These are phyloP conservation scores for Neurospora hispaniola DNA, from an alignment of 495 filamentous ascomycete species.

Conservation along the genomic window DNA sequence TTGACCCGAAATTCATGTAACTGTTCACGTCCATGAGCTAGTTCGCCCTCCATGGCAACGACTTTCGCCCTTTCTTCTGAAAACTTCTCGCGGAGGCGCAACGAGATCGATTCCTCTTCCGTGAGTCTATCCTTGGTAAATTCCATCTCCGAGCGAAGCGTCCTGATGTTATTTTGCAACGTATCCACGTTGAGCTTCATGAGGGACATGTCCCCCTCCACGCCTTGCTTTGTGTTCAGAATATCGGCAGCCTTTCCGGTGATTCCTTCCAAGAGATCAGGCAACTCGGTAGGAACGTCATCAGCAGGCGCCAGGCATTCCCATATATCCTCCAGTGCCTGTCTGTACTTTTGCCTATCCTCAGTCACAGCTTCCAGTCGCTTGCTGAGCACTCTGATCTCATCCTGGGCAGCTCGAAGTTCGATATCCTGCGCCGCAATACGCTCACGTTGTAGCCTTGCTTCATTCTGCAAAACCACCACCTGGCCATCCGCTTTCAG, in stretches of 20 bases:
- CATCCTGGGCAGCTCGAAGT: slow-evolving; percentile 42
- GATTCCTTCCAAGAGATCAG: slow-evolving; percentile 51
- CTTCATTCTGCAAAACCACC: slow-evolving; percentile 45
- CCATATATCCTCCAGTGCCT: slow-evolving; percentile 50
- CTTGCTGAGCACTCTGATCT: slow-evolving; percentile 36
- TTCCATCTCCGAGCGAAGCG: slow-evolving; percentile 31
- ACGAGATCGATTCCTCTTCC: slow-evolving; percentile 27
- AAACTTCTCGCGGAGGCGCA: slow-evolving; percentile 37
- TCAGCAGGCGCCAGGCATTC: slow-evolving; percentile 48
- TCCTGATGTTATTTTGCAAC: slow-evolving; percentile 22
- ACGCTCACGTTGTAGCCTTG: slow-evolving; percentile 42
- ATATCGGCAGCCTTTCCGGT: slow-evolving; percentile 50
- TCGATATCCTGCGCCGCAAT: slow-evolving; percentile 43
- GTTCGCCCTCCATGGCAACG: slow-evolving; percentile 47
- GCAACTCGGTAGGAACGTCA: slow-evolving; percentile 44
- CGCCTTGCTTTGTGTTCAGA: slow-evolving; percentile 29
- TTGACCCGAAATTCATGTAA: slow-evolving; percentile 53
- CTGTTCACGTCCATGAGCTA: slow-evolving; percentile 55
- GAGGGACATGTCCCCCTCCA: slow-evolving; percentile 33
- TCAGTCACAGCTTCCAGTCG: slow-evolving; percentile 39
- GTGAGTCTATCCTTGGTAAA: slow-evolving; percentile 39
- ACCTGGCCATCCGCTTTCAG: slow-evolving; percentile 46
- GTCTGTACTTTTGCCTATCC: slow-evolving; percentile 16
- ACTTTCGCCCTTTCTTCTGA: slow-evolving; percentile 50
- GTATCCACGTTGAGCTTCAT: slow-evolving; percentile 36